phyloP scores from a whole-genome alignment of 768 basidiomycete genomes.

The Lactarius sp. region DNA sequence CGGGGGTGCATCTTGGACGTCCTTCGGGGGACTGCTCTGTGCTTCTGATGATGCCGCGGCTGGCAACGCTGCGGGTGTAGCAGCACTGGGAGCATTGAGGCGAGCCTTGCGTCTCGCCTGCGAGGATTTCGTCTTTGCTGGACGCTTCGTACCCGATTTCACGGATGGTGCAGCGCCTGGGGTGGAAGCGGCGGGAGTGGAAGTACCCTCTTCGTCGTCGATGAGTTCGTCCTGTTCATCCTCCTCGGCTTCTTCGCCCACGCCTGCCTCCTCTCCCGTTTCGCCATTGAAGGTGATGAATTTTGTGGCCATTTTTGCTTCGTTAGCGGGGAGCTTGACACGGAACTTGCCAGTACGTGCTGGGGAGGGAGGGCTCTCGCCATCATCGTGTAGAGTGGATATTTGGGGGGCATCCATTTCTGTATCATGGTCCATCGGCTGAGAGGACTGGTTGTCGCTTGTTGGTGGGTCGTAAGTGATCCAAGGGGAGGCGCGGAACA shows the following conservation, averaged over 20 bases:
- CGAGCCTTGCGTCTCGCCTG: constrained; percentile 24
- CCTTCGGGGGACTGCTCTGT: constrained; percentile 3
- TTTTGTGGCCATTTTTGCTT: constrained; percentile 38
- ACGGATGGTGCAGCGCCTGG: constrained; percentile 29
- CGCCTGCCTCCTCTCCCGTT: constrained; percentile 22
- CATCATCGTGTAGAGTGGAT: constrained; percentile 70
- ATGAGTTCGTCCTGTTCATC: constrained; percentile 75
- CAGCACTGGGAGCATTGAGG: constrained; percentile 5
- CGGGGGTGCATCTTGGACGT: constrained; percentile 1
- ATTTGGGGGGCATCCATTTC: constrained; percentile 81
- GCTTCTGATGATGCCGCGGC: not conserved
- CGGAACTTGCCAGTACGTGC: constrained; percentile 38
- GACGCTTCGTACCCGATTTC: constrained; percentile 35
- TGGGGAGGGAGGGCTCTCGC: constrained; percentile 55
- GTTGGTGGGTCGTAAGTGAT: constrained; percentile 41
- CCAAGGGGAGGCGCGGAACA: constrained; percentile 63
- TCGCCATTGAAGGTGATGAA: constrained; percentile 32
- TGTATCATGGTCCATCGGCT: constrained; percentile 38
- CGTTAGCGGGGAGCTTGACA: constrained; percentile 49
- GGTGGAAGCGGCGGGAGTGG: constrained; percentile 27
- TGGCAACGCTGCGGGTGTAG: not conserved
- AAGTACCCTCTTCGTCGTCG: constrained; percentile 55
- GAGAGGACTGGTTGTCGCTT: constrained; percentile 12
- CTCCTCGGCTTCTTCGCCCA: constrained; percentile 36
- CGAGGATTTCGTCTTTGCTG: constrained; percentile 12